Evolutionary conservation across 495 filamentous ascomycete species (phyloP).

Genomic region (Aspergillus asperescens): DNA sequence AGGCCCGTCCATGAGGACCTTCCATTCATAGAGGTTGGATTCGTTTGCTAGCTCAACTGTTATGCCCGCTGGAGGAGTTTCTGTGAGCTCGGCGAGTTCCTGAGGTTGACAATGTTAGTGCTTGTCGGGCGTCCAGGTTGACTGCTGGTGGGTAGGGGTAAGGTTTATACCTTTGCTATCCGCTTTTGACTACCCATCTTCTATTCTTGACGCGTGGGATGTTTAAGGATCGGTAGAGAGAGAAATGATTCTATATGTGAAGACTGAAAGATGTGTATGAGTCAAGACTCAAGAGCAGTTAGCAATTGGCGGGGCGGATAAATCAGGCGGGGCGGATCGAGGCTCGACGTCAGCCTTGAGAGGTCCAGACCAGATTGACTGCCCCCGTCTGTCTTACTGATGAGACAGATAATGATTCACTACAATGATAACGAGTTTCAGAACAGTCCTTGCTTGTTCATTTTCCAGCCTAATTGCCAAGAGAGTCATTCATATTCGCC

Average conservation of each 20-base stretch:
- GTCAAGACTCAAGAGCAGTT: background rate
- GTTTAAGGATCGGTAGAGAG: no score
- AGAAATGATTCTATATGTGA: no score
- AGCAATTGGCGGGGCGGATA: constrained; percentile 19
- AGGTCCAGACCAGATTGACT: background rate
- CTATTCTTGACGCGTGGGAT: constrained; percentile 1
- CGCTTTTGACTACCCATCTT: constrained; percentile 53
- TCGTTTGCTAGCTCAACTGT: constrained; percentile 60
- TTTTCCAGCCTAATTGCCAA: background rate
- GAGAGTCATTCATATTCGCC: background rate
- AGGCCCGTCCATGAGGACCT: constrained; percentile 70
- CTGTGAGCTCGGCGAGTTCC: constrained; percentile 68
- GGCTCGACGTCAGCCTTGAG: constrained; percentile 4
- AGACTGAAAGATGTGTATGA: no score
- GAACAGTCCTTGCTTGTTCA: background rate
- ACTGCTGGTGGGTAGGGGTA: background rate
- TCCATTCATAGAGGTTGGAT: constrained; percentile 79
- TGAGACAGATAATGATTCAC: no score
- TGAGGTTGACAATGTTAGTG: constrained; percentile 29
- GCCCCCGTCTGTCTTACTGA: background rate
- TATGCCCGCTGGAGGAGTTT: constrained; percentile 60
- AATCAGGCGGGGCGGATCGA: constrained; percentile 34
- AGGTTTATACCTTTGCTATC: constrained; percentile 52
- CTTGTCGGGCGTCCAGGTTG: background rate
- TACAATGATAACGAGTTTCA: background rate